Base-by-base conservation (phyloP, 331 rosid species). In the Erythrophleum ivorense region DNA sequence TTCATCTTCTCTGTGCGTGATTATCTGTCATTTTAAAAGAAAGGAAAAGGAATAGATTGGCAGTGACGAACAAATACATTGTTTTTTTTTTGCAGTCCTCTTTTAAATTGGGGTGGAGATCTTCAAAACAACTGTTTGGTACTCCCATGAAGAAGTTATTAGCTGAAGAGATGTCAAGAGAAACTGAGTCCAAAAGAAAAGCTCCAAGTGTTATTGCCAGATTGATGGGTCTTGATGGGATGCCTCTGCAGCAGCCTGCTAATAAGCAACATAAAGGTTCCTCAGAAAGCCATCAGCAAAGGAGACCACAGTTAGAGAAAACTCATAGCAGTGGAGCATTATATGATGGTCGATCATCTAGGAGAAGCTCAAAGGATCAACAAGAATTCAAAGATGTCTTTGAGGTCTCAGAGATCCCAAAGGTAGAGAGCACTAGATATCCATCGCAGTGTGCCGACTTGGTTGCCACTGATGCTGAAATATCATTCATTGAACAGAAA, bases 211-310 rank as follows among this genome's bases (percentile, higher is more conserved):
- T 96, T 54, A 82, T 96, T 73, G 98, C 98, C 53, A 92, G 89
- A 85, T 87, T 96, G 92, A 96, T 96, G 99, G 99, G 99, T 79
- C 99, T 96, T 69, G 99, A 96, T 70, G 98, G 94, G 80, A 66
- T 96, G 83, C 98, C 98, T 0, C 84, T 86, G 72, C 92, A 91
- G 85, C 92, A 88, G 82, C 78, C 88, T 80, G 31, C 78, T 68
- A 83, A 82, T 75, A 91, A 82, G 85, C 95, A 84, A 54, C 88
- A 82, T 7, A 89, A 80, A 71, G 80, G 81, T 74, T 80, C 78
- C 7, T 78, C 92, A 0, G 95, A 86, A 55, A 77, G 18, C 41
- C 74, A 68, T 82, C 57, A 21, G 59, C 84, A 43, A 57, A 82
- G 79, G 59, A 50, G 83, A 45, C 43, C 81, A 16, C 88, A 87